Conservation (phyloP, 2,329 filamentous ascomycete genomes). For the Emergomyces orientalis region DNA sequence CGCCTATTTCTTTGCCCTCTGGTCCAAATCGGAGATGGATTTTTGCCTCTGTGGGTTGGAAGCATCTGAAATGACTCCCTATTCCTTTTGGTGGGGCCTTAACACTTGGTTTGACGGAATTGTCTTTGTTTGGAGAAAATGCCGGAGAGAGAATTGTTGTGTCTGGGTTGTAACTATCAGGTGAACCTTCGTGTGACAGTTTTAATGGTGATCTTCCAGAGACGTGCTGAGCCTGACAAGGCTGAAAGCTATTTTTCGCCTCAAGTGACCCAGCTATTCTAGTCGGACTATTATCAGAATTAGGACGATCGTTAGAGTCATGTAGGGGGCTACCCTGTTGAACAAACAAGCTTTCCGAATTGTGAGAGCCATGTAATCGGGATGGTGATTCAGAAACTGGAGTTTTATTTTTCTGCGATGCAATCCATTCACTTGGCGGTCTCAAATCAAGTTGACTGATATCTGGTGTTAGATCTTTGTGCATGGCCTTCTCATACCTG, state of each 20-base stretch:
- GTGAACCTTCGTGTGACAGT: background rate
- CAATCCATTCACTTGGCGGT: slow-evolving; percentile 27
- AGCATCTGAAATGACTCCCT: background rate
- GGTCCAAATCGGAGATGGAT: slow-evolving; percentile 25
- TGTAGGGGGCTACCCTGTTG: slow-evolving; percentile 13
- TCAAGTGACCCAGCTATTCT: background rate
- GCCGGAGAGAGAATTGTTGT: background rate
- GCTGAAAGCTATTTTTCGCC: background rate
- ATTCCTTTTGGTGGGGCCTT: background rate
- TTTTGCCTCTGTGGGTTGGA: slow-evolving; percentile 23
- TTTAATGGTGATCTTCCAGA: background rate
- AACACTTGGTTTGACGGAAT: background rate
- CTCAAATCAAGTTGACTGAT: slow-evolving; percentile 29
- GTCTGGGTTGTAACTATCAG: background rate
- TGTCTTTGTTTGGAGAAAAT: background rate
- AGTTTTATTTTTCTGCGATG: background rate
- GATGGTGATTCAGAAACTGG: background rate
- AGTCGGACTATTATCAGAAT: background rate
- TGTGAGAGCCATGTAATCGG: background rate
- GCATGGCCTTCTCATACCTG: slow-evolving; percentile 26
- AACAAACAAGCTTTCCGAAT: slow-evolving; percentile 16
- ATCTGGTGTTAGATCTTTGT: slow-evolving; percentile 29
- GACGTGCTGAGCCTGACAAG: background rate
- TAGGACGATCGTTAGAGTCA: background rate
- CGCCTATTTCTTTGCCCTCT: slow-evolving; percentile 22